phyloP scores from a whole-genome alignment of 805 yeast genomes.

The Zygotorulaspora danielsina region DNA sequence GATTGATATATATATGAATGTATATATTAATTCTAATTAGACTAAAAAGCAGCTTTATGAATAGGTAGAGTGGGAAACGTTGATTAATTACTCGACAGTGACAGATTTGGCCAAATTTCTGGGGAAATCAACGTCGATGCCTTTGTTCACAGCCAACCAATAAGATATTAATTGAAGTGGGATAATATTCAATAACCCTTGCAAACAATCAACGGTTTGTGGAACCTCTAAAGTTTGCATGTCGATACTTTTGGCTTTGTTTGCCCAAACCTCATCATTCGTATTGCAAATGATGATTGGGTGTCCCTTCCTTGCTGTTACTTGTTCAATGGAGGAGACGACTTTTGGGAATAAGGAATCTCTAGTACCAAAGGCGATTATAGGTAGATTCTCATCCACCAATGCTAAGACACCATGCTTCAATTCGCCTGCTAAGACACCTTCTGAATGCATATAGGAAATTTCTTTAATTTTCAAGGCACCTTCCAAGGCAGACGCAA shows the following conservation, averaged over 20 bases:
- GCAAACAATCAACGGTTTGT: slow-evolving; percentile 92
- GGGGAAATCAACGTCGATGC: slow-evolving; percentile 97
- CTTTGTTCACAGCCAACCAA: slow-evolving; percentile 93
- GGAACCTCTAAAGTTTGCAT: slow-evolving; percentile 85
- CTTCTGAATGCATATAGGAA: slow-evolving; percentile 98
- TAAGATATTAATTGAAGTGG: slow-evolving; percentile 95
- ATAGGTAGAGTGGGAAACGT: neutral
- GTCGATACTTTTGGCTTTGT: slow-evolving; percentile 38
- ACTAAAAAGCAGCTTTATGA: neutral
- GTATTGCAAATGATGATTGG: slow-evolving; percentile 92
- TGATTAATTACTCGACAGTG: slow-evolving; percentile 72
- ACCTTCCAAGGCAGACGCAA: slow-evolving; percentile 96
- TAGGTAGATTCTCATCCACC: slow-evolving; percentile 90
- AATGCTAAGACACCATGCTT: slow-evolving; percentile 97
- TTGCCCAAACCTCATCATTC: slow-evolving; percentile 58
- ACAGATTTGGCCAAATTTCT: slow-evolving; percentile 97
- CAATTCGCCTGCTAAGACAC: slow-evolving; percentile 97
- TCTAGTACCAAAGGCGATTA: slow-evolving; percentile 92
- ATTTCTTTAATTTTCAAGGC: slow-evolving; percentile 97
- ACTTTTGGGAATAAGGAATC: slow-evolving; percentile 96
- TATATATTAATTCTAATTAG: too few relatives aligned
- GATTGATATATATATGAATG: too few relatives aligned
- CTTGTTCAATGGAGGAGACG: slow-evolving; percentile 93
- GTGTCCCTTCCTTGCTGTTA: slow-evolving; percentile 93
- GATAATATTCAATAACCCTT: slow-evolving; percentile 89